A percentile compares a stretch with the other conserved stretches of the same genome.
Evolutionary conservation across 2,329 filamentous ascomycete species (phyloP).

Genomic region (Calonectria henricotiae): DNA sequence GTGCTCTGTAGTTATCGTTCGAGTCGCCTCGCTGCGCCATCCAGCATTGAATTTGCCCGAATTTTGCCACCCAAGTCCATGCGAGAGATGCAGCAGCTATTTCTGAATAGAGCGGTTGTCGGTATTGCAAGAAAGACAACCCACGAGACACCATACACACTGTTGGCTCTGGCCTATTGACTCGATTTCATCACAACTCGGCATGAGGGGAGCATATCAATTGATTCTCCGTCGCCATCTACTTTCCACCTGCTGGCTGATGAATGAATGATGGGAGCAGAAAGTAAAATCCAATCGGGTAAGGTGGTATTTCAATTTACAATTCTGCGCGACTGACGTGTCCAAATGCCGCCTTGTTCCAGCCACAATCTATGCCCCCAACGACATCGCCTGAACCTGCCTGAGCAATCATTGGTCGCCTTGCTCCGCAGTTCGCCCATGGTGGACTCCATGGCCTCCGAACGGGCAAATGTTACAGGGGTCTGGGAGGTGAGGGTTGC

Average conservation of each 20-base stretch:
- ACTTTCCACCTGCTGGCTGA: not conserved
- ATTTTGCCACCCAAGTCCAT: not conserved
- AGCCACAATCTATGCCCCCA: conserved; percentile 8
- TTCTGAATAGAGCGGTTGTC: not conserved
- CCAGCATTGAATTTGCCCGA: not conserved
- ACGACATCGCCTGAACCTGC: not conserved
- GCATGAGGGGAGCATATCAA: not conserved
- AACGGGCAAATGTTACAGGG: not conserved
- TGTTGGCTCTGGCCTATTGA: not conserved
- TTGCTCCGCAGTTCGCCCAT: not conserved
- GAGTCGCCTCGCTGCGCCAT: conserved; percentile 17
- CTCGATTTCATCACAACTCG: not conserved
- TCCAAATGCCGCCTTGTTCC: conserved; percentile 14
- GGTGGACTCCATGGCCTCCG: not conserved
- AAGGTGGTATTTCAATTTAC: conserved; percentile 7
- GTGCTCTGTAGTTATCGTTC: not conserved
- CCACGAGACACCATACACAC: not conserved
- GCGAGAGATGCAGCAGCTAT: not conserved
- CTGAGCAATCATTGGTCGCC: not conserved
- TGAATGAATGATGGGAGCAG: not conserved
- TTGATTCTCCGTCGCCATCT: too few species aligned
- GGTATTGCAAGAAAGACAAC: not conserved
- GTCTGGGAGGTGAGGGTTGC: not conserved
- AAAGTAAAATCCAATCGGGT: not conserved
- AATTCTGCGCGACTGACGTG: conserved; percentile 9